phyloP scores from a whole-genome alignment of 208 protist genomes.

The Acanthamoeba lenticulata region DNA sequence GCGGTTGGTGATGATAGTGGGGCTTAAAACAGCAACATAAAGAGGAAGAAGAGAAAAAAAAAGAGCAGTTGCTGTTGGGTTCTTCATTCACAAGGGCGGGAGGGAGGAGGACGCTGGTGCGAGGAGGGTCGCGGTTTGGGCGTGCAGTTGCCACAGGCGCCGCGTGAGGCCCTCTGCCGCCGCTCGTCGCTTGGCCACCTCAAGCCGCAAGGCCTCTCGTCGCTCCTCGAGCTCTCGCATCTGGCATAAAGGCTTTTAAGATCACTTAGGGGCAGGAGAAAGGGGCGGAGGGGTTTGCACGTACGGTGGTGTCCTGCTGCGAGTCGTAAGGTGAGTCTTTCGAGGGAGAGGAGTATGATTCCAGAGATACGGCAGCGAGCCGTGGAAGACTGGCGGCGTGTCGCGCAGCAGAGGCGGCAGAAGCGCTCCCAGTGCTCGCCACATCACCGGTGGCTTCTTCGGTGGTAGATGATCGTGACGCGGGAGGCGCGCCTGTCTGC shows the following conservation, averaged over 20 bases:
- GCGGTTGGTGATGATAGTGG: no score
- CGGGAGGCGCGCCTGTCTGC: not conserved
- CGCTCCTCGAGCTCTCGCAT: not conserved
- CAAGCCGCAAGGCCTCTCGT: not conserved
- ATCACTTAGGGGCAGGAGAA: not conserved
- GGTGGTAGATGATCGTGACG: not conserved
- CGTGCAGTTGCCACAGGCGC: slow-evolving; percentile 16
- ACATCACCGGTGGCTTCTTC: not conserved
- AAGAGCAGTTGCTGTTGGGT: no score
- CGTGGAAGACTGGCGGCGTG: not conserved
- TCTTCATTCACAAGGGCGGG: no score
- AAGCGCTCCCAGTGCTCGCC: no score
- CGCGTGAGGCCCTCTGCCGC: not conserved
- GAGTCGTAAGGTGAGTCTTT: not conserved
- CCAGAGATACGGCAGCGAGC: not conserved
- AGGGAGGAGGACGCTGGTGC: not conserved
- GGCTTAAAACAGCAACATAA: no score
- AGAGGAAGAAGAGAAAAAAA: no score
- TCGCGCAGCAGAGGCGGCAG: not conserved
- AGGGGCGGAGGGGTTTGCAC: not conserved
- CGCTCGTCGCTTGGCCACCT: not conserved
- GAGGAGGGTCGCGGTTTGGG: not conserved
- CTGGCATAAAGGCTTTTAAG: not conserved
- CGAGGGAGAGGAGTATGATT: not conserved
- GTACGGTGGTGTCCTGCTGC: not conserved